Evolutionary conservation across 139 green algal species (phyloP), one percentile per base, ranked within the genome.

Genomic region (Diplosphaera chodatii): DNA sequence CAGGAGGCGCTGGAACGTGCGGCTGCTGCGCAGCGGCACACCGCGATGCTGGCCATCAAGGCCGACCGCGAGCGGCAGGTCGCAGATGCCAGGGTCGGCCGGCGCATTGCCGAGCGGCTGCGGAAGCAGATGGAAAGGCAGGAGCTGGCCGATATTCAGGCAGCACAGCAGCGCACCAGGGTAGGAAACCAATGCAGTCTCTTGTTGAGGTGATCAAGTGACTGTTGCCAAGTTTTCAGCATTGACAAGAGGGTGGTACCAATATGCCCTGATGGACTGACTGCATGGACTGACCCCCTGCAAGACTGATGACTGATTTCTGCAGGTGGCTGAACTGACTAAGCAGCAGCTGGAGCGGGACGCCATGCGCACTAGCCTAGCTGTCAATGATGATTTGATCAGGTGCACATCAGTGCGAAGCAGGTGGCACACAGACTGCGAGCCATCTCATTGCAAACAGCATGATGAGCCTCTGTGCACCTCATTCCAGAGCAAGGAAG

Each of bases 1-100:
- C 18, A 59, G 16, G 18, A 75, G 62, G 27, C 56, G n/a, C 62
- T n/a, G 27, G 62, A 75, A 62, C 28, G 55, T 15, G 32, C 28
- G 30, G 70, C 67, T 30, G 62, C 70, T 1, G 28, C 27, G 33
- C 33, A 69, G 59, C 32, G 67, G 25, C 33, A 27, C 22, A 32
- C 34, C 40, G 62, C 62, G 10, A 30, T 75, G 70, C 13, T 31
- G 18, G 27, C 56, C 21, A 21, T 64, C 62, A 75, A 68, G 32
- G 21, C 31, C n/a, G 56, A 74, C 27, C 55, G 40, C 22, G 55
- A 62, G 25, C 48, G n/a, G 31, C 32, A 74, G 69, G 69, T 68
- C 32, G 32, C 55, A 32, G 32, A 74, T 32, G 67, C 37, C 32
- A 63, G 69, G 55, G 63, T n/a, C 3, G 29, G 40, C 33, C 67